Evolutionary conservation across 2,329 filamentous ascomycete species (phyloP).

Genomic region (Lachnellula hyalina): DNA sequence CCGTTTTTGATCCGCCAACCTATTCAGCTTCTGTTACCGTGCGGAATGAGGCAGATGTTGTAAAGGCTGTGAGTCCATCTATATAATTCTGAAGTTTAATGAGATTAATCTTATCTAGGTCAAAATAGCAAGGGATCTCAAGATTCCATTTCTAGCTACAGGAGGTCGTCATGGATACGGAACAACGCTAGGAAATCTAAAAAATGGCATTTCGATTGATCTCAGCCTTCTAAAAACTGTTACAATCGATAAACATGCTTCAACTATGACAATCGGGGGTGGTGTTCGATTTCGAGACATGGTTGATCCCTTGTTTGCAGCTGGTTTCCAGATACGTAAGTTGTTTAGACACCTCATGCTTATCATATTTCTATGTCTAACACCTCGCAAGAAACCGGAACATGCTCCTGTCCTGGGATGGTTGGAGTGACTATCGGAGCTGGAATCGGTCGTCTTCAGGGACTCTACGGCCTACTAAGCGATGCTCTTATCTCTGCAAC

Average conservation of each 20-base stretch:
- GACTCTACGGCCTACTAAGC: neutral
- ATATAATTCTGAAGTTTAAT: neutral
- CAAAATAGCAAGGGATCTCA: constrained; percentile 5
- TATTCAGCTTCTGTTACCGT: neutral
- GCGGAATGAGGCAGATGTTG: neutral
- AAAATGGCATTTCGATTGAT: constrained; percentile 31
- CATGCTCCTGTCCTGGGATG: constrained; percentile 1
- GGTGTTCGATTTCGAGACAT: neutral
- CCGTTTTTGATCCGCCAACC: constrained; percentile 3
- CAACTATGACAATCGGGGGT: constrained; percentile 13
- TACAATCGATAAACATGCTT: constrained; percentile 17
- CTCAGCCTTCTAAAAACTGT: constrained; percentile 28
- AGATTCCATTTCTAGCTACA: constrained; percentile 33
- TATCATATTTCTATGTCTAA: neutral
- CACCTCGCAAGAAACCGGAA: neutral
- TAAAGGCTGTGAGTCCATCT: constrained; percentile 6
- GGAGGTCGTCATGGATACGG: constrained; percentile 33
- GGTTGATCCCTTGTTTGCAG: neutral
- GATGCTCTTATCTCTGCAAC: constrained; percentile 3
- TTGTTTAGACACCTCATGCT: neutral
- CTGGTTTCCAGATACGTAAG: neutral
- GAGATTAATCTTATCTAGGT: neutral
- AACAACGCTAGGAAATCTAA: constrained; percentile 22
- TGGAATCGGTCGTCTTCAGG: constrained; percentile 1
- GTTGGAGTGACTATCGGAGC: constrained; percentile 9